Evolutionary conservation across 2,329 filamentous ascomycete genomes (phyloP).

Genomic region (Claviceps sp.): DNA sequence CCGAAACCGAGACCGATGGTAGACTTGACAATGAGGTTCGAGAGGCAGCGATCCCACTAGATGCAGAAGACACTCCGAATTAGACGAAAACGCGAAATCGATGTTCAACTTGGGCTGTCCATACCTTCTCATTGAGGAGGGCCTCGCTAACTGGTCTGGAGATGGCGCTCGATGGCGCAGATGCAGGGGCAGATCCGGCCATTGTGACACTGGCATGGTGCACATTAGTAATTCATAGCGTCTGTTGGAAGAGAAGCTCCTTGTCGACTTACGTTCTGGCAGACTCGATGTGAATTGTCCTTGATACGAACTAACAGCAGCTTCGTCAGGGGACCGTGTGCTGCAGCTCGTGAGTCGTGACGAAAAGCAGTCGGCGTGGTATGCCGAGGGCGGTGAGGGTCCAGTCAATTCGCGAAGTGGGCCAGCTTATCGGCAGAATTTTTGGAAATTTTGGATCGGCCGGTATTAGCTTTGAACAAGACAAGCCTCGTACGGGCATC

Average conservation of each 20-base stretch:
- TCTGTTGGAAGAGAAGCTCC: not conserved
- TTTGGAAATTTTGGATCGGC: slow-evolving; percentile 26
- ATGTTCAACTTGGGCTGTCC: slow-evolving; percentile 2
- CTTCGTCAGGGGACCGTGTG: slow-evolving; percentile 15
- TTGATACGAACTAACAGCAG: slow-evolving; percentile 16
- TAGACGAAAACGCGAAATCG: slow-evolving; percentile 6
- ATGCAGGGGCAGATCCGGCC: slow-evolving; percentile 35
- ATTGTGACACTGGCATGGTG: slow-evolving; percentile 24
- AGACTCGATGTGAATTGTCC: slow-evolving; percentile 6
- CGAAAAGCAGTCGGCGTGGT: slow-evolving; percentile 24
- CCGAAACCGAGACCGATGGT: slow-evolving; percentile 92
- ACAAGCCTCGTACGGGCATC: too few species aligned
- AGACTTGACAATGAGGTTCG: slow-evolving; percentile 93
- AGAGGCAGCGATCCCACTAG: slow-evolving; percentile 97
- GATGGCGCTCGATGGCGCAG: slow-evolving; percentile 47
- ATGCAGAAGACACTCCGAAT: not conserved
- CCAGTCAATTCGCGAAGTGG: slow-evolving; percentile 8
- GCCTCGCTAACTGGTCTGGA: slow-evolving; percentile 91
- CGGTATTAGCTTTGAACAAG: not conserved
- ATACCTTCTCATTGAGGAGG: slow-evolving; percentile 97
- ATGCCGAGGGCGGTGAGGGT: slow-evolving; percentile 30
- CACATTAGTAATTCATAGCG: not conserved
- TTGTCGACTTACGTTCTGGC: slow-evolving; percentile 1
- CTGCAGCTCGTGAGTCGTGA: slow-evolving; percentile 19
- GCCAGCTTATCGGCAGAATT: slow-evolving; percentile 23